Conservation (phyloP, 768 basidiomycete genomes). For the Tulasnella sp. region DNA sequence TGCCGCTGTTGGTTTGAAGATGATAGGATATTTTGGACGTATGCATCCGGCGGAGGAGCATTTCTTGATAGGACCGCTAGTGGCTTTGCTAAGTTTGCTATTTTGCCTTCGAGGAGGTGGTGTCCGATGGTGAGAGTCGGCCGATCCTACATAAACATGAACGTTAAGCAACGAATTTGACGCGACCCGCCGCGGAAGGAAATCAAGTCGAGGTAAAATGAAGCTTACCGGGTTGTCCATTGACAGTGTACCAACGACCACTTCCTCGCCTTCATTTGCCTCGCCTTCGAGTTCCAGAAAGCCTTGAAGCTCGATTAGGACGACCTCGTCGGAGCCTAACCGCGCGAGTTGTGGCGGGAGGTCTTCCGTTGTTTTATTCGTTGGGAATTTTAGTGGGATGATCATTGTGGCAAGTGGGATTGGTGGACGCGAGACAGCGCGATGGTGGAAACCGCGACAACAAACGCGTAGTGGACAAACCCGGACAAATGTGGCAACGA, state of each 20-base stretch:
- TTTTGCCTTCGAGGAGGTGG: slow-evolving; percentile 85
- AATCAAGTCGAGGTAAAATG: neutral
- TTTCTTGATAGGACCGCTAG: slow-evolving; percentile 60
- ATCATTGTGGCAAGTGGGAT: slow-evolving; percentile 48
- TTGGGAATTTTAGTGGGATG: slow-evolving; percentile 53
- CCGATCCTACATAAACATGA: slow-evolving; percentile 51
- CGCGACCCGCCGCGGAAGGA: no score
- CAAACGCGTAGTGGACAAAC: neutral
- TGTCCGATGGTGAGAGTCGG: slow-evolving; percentile 80
- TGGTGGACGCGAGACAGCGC: neutral
- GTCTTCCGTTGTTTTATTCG: slow-evolving; percentile 39
- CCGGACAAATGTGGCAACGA: neutral
- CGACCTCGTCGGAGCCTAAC: slow-evolving; percentile 73
- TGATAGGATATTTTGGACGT: neutral
- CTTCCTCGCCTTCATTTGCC: slow-evolving; percentile 48
- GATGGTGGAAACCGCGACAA: neutral
- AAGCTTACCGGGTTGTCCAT: slow-evolving; percentile 46
- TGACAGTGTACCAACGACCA: slow-evolving; percentile 72
- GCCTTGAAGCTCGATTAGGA: slow-evolving; percentile 87
- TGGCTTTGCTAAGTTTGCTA: slow-evolving; percentile 71
- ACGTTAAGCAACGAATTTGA: no score
- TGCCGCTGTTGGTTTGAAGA: slow-evolving; percentile 9
- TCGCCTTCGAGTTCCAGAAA: slow-evolving; percentile 65
- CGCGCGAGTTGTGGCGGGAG: slow-evolving; percentile 63
- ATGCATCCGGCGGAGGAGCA: slow-evolving; percentile 25